Evolutionary conservation across 2,329 filamentous ascomycete genomes (phyloP), one percentile per base, ranked within the genome.

Genomic region (Claviceps paspali): DNA sequence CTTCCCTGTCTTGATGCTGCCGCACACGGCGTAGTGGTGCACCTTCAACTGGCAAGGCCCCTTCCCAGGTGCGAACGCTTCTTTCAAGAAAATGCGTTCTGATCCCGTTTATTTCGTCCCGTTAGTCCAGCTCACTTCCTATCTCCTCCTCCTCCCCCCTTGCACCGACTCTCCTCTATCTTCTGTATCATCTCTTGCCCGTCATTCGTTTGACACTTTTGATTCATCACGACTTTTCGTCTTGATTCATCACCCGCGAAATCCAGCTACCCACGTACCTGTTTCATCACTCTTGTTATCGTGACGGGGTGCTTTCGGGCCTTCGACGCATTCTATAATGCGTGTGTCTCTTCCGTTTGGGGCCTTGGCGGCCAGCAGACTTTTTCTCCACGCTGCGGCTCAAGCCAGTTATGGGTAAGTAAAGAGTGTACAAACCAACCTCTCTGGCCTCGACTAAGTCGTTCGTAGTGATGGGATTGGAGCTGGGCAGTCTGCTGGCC

Each of bases 341-440:
- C 62, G 59, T 50, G 47, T 51, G 38, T 41, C 44, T 41, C 47
- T 52, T 33, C 51, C 56, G 40, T 42, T 64, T 41, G 50, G 54
- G 44, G 52, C 52, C 49, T 38, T 65, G 32, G 41, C 51, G 46
- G 55, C 55, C 46, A 43, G 57, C 40, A 52, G 55, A 39, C 50
- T 61, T 41, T 36, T 62, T 35, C 45, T 52, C 7, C 43, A 47
- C 23, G 49, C 51, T 33, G 43, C 48, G 30, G 56, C 52, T n/a
- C 54, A 56, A 36, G 48, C 52, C 26, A 47, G 47, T 31, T 52
- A 55, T 22, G 49, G 49, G 62, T 59, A 49, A 53, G 55, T 47
- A 4, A 43, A 17, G 2, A 15, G 18, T 18, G 23, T 26, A 7
- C 4, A 8, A 17, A 26, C 33, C 7, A 29, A 33, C 12, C 33